Conservation (phyloP, 2,329 filamentous ascomycete genomes). For the Colletotrichum zoysiae region DNA sequence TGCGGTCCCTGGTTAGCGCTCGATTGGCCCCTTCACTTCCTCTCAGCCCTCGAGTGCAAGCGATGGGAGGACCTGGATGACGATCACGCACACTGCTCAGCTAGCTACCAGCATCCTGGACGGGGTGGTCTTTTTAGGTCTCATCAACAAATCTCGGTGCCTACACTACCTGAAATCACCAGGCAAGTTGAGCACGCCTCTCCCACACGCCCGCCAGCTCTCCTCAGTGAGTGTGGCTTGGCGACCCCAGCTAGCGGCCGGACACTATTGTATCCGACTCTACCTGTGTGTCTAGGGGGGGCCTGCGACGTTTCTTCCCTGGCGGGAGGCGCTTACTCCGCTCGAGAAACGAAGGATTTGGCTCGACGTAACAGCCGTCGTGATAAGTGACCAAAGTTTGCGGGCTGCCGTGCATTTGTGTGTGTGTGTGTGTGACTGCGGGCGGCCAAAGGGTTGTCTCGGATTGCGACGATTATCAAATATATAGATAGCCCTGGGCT, state of each 20-base stretch:
- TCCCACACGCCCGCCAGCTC: background rate
- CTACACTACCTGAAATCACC: background rate
- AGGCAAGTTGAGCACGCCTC: background rate
- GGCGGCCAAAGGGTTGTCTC: constrained; percentile 18
- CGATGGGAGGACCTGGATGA: background rate
- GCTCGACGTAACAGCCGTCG: background rate
- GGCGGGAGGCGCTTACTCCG: constrained; percentile 15
- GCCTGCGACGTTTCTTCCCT: constrained; percentile 8
- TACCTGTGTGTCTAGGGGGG: constrained; percentile 20
- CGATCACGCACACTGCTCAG: constrained; percentile 34
- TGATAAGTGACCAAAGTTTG: constrained; percentile 23
- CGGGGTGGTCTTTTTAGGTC: too few species aligned
- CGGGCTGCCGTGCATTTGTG: background rate
- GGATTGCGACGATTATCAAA: constrained; percentile 9
- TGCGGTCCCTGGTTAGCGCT: constrained; percentile 23
- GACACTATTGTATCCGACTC: constrained; percentile 23
- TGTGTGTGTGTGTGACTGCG: background rate
- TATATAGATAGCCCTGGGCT: background rate
- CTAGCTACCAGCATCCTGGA: constrained; percentile 10
- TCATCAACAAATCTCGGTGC: background rate
- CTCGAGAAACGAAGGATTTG: constrained; percentile 14
- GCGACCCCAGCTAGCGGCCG: constrained; percentile 7
- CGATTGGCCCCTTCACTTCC: background rate
- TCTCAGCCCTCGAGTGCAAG: background rate
- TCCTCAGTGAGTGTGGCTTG: constrained; percentile 10